These are phyloP conservation scores for Rhizoclosmatium sp. DNA, from an alignment of 192 early-diverging fungal genomes.

Conservation along the genomic window DNA sequence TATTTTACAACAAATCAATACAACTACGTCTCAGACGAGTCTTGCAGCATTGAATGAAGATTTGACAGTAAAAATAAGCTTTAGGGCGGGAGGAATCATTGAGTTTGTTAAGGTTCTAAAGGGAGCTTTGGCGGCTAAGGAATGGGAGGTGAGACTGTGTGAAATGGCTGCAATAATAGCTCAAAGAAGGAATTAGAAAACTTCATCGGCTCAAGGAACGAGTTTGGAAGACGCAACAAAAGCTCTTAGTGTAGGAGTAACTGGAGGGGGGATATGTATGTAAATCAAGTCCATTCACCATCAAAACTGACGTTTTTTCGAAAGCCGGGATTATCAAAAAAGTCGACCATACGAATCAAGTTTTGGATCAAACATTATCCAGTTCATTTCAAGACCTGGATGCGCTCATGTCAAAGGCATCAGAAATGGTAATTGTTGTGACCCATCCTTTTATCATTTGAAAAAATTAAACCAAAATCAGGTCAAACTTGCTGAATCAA, in stretches of 20 bases:
- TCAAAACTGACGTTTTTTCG: background rate
- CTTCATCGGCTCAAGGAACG: background rate
- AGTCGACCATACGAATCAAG: constrained; percentile 71
- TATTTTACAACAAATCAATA: no score
- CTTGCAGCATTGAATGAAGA: background rate
- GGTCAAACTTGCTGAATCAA: constrained; percentile 73
- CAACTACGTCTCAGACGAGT: background rate
- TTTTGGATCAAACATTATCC: constrained; percentile 71
- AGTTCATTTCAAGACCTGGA: constrained; percentile 91
- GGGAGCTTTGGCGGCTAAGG: constrained; percentile 61
- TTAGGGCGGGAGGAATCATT: constrained; percentile 74
- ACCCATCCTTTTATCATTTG: constrained; percentile 8
- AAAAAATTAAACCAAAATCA: constrained; percentile 41
- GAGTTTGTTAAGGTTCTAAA: constrained; percentile 72
- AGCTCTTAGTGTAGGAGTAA: constrained; percentile 3
- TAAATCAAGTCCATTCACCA: background rate
- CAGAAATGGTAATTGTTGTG: constrained; percentile 76
- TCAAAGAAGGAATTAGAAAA: background rate
- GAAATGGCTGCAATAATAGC: background rate
- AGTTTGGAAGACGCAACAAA: background rate
- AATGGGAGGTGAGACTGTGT: constrained; percentile 65
- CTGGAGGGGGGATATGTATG: constrained; percentile 14
- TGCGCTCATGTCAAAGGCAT: constrained; percentile 85
- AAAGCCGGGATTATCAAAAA: constrained; percentile 70
- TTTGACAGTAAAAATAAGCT: constrained; percentile 72